Base-by-base conservation (phyloP, 768 basidiomycete species). In the Auricularia auricula-judae region DNA sequence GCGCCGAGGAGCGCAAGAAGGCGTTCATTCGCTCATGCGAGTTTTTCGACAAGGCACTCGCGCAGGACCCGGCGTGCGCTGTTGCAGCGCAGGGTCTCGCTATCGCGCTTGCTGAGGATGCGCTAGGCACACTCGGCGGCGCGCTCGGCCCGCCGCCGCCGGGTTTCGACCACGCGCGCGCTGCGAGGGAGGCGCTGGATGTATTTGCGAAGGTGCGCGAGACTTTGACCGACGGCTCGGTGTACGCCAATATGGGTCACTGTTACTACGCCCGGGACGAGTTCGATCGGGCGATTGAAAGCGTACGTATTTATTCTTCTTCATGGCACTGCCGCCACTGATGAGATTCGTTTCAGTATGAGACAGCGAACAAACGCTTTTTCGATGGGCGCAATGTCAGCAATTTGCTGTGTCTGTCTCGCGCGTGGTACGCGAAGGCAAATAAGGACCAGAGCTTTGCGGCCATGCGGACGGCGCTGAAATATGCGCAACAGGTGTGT, bases 161-260 rank as follows among this genome's bases (percentile, higher is more conserved):
- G 18, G 47, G 47, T 5, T 51, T 51, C 47, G 47, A 51, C 21
- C 47, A 90, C 56, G 69, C 85, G 66, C 83, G 83, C 75, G 89
- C 91, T 68, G 84, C 92, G 2, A 82, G 92, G 5, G 93, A 97
- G 62, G 96, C 97, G 0, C 75, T 99, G 54, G 87, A 89, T 60
- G 82, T 96, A 42, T 93, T 99, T 71, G 88, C 86, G 2, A 93
- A 96, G 75, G 88, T 98, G 62, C 82, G 93, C 63, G 97, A 98
- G 76, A 88, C 86, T 2, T 76, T 93, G 63, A 83, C 84, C 65
- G 84, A 85, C 53, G 92, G 91, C 5, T 89, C 89, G 65, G 93
- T 97, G 3, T 93, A 95, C 71, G 80, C 92, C 71, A 99, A 99
- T 73, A 95, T 98, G 80, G 97, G 95, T 0, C 97, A 98, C 71